Base-by-base conservation (phyloP, 805 yeast genomes). In the Nakazawaea wyomingensis region DNA sequence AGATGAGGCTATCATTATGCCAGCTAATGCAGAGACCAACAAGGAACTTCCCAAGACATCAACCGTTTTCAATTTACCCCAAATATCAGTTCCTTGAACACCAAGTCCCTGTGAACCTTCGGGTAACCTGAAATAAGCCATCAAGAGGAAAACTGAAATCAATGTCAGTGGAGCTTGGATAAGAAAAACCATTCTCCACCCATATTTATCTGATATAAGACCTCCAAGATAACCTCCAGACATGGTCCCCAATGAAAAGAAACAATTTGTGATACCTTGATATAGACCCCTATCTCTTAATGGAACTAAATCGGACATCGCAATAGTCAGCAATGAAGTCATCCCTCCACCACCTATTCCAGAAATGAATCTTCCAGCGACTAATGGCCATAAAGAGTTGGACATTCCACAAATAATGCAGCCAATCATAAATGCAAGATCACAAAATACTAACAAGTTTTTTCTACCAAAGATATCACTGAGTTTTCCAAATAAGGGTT, bases 291-390 rank as follows among this genome's bases (percentile, higher is more conserved):
- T 71, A 27, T 82, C 78, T 45, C 95, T 70, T 52, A 89, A 69
- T 3, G 96, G 87, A 20, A 90, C 81, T 41, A 87, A 68, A 59
- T 89, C 96, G 41, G 86, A 77, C 60, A 85, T 75, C 10, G 87
- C 74, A 44, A 89, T 85, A 11, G 95, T 83, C 33, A 85, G 75
- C 49, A 88, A 65, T 0, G 93, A 75, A 45, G 83, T 80, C 54
- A 88, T 73, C 1, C 96, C 96, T 3, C 91, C 88, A n/a, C 95
- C 96, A 10, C 96, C 96, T 50, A 85, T 73, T 6, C 97, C 97
- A 28, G 95, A 79, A 40, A 89, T 67, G 48, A 87, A 81, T 51
- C 89, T 63, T 5, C 83, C 74, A 22, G 64, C 39, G 6, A 81
- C 75, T 49, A 83, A 65, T 42, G 68, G 50, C 34, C 64, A 50